A percentile compares a stretch with the other conserved stretches of the same genome.
phyloP scores from a whole-genome alignment of 371 early-diverging fungal species.

The Apophysomyces variabilis region DNA sequence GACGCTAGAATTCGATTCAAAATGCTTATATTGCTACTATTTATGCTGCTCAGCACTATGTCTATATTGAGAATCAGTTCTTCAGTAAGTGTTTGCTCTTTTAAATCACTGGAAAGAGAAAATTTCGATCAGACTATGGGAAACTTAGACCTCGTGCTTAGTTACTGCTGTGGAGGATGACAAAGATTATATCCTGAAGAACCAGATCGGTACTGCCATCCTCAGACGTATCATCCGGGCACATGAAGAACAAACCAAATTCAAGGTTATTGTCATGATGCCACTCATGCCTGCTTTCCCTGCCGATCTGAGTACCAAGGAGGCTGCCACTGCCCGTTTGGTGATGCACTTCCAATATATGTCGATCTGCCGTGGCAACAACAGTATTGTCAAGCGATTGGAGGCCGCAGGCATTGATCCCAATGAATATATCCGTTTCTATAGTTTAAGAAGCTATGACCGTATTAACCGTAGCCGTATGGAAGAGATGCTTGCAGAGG shows the following conservation, averaged over 20 bases:
- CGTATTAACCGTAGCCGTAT: slow-evolving; percentile 48
- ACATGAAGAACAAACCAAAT: slow-evolving; percentile 67
- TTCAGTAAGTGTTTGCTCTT: slow-evolving; percentile 66
- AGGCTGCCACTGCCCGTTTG: slow-evolving; percentile 79
- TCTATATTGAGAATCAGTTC: slow-evolving; percentile 98
- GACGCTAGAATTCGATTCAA: slow-evolving; percentile 76
- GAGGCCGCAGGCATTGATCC: slow-evolving; percentile 60
- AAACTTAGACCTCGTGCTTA: slow-evolving; percentile 28
- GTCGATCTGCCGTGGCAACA: slow-evolving; percentile 72
- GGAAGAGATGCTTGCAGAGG: slow-evolving; percentile 38
- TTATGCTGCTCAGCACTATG: slow-evolving; percentile 75
- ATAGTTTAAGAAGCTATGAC: slow-evolving; percentile 72
- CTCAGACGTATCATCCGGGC: slow-evolving; percentile 84
- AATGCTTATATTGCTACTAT: slow-evolving; percentile 85
- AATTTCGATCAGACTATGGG: neutral
- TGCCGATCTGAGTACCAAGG: slow-evolving; percentile 76
- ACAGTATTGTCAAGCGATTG: slow-evolving; percentile 64
- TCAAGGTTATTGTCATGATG: slow-evolving; percentile 88
- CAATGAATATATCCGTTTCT: slow-evolving; percentile 74
- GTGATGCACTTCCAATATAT: slow-evolving; percentile 80
- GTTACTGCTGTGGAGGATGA: slow-evolving; percentile 68
- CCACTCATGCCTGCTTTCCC: slow-evolving; percentile 95
- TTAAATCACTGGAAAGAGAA: neutral
- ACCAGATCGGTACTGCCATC: slow-evolving; percentile 79
- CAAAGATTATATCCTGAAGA: slow-evolving; percentile 61